Base-by-base conservation (phyloP, 805 yeast genomes). In the Candida andamanensis region DNA sequence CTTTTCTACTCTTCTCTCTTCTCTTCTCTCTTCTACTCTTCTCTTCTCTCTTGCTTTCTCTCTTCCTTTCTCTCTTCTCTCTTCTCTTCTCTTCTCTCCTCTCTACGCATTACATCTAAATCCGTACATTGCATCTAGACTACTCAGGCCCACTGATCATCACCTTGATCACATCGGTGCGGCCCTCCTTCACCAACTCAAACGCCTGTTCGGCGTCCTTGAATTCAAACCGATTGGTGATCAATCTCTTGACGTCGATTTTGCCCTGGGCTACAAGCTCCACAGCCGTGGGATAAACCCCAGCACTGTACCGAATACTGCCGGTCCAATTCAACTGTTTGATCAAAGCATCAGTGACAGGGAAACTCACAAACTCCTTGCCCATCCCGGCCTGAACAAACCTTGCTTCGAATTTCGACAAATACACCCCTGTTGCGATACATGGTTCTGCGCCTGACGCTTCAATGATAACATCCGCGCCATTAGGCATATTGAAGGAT, bases 401-500 rank as follows among this genome's bases (percentile, higher is more conserved):
- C 16, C 42, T 37, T 2, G 44, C 50, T 24, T 39, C 47, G 15
- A 44, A 42, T 17, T 41, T 32, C 5, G 41, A 42, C 3, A 38
- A 32, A 26, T 29, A 41, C 5, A 45, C 42, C 12, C 48, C 44
- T 3, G 32, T 33, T 20, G 40, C 47, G 20, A 48, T 45, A 31
- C 46, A 39, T 6, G 39, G 34, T 16, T 41, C 51, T 20, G 45
- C 45, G 17, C 51, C 53, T 8, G 50, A 35, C 14, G 49, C 46
- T 35, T 48, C 53, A 16, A 52, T 45, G 4, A 54, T 40, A 8
- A 57, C 58, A 11, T 48, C 45, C 5, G 45, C 40, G 11, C 45
- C 45, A 15, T 33, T 45, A 20, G 46, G 48, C 7, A 52, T 40
- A 4, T 54, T 57, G 30, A 57, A 58, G 17, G 47, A 36, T 31